Evolutionary conservation across 2,329 filamentous ascomycete species (phyloP).

Genomic region (Venturia carpophila): DNA sequence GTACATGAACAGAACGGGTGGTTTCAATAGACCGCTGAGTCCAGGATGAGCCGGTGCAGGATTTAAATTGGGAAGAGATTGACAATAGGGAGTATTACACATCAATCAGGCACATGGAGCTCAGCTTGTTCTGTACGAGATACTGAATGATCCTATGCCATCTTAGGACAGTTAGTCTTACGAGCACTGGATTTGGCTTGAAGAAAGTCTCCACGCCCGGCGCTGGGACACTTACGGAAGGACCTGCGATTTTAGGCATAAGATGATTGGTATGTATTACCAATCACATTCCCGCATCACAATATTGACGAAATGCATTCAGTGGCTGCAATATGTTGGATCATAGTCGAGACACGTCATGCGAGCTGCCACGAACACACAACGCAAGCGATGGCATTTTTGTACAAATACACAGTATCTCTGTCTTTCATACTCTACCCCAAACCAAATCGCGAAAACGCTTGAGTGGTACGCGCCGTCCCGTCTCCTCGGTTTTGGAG

Average conservation of each 20-base stretch:
- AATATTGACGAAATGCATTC: background rate
- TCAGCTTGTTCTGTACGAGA: background rate
- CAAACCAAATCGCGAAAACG: too few species aligned
- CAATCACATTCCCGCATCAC: background rate
- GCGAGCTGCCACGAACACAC: background rate
- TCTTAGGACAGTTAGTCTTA: background rate
- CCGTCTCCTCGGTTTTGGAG: too few species aligned
- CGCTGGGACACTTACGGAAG: too few species aligned
- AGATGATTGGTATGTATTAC: background rate
- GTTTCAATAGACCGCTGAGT: conserved; percentile 72
- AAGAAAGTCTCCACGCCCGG: too few species aligned
- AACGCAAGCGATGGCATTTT: too few species aligned
- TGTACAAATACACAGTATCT: too few species aligned
- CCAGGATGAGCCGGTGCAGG: conserved; percentile 21
- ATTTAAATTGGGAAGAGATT: background rate
- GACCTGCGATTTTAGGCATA: background rate
- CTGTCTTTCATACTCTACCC: too few species aligned
- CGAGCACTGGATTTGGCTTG: too few species aligned
- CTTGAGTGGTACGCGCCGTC: too few species aligned
- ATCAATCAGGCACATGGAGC: background rate
- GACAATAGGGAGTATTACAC: background rate
- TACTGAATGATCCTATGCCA: background rate
- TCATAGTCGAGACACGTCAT: background rate
- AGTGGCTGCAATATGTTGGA: background rate
- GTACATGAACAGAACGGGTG: conserved; percentile 85